These are phyloP conservation scores for Trifolium pratense DNA, from an alignment of 306 rosid species.

Conservation along the genomic window DNA sequence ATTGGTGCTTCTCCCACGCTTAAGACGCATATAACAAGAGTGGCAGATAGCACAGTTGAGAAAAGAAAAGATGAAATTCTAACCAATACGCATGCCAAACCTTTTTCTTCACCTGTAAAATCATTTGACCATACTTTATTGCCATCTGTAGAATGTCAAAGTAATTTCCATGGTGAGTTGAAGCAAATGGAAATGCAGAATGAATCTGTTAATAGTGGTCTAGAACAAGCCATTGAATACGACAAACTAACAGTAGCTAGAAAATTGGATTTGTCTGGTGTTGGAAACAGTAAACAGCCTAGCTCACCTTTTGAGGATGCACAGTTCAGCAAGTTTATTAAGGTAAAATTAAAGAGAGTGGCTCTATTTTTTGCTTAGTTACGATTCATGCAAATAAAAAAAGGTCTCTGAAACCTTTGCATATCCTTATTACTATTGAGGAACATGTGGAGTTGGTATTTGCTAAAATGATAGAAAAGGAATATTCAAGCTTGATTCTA, in stretches of 20 bases:
- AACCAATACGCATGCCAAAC: slow-evolving; percentile 30
- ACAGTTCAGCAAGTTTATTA: slow-evolving; percentile 20
- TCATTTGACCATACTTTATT: slow-evolving; percentile 37
- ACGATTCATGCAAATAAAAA: no score
- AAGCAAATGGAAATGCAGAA: slow-evolving; percentile 43
- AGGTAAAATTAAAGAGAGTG: slow-evolving; percentile 44
- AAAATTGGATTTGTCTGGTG: slow-evolving; percentile 37
- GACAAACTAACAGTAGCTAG: slow-evolving; percentile 32
- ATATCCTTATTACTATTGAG: slow-evolving; percentile 38
- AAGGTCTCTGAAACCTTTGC: no score
- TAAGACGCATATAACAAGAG: slow-evolving; percentile 44
- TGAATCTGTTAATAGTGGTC: slow-evolving; percentile 38
- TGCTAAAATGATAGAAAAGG: slow-evolving; percentile 43
- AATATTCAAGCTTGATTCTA: slow-evolving; percentile 13
- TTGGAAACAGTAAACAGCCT: slow-evolving; percentile 34
- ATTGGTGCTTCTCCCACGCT: slow-evolving; percentile 44
- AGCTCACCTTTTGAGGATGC: slow-evolving; percentile 39
- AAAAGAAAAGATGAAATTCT: slow-evolving; percentile 34
- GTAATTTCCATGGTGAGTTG: slow-evolving; percentile 40
- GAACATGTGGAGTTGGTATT: slow-evolving; percentile 35
- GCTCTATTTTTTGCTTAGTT: slow-evolving; percentile 34
- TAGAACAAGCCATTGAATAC: slow-evolving; percentile 39
- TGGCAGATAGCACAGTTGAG: slow-evolving; percentile 37
- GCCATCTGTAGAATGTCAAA: slow-evolving; percentile 41
- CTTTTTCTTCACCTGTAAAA: slow-evolving; percentile 47